Percentiles rank a stretch among this genome's conserved stretches.
phyloP scores from a whole-genome alignment of 1,284 basidiomycete species.

The Fomitopsis schrenkii region DNA sequence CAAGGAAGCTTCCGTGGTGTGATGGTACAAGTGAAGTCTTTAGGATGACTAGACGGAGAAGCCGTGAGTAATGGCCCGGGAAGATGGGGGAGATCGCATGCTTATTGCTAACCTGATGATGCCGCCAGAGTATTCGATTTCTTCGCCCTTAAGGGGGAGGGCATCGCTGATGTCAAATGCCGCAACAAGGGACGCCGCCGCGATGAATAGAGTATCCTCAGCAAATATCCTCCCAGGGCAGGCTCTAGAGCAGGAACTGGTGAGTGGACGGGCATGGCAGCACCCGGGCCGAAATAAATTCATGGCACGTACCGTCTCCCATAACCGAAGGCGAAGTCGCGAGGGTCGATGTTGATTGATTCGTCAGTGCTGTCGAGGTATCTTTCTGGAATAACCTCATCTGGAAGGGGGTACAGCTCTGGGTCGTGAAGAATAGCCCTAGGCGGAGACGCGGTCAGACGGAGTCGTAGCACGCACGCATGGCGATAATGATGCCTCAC shows the following conservation, averaged over 20 bases:
- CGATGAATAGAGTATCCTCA: conserved; percentile 13
- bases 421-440: conserved; percentile 23
- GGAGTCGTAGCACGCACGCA: neutral
- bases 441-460: neutral
- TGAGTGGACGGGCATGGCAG: neutral
- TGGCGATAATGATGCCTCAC: conserved; percentile 2
- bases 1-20: neutral
- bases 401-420: conserved; percentile 22
- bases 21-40: neutral
- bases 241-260: neutral
- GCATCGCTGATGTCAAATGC: conserved; percentile 9
- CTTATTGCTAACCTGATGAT: neutral
- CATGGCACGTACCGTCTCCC: conserved; percentile 17
- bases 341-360: conserved; percentile 18
- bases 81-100: no score
- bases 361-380: conserved; percentile 15
- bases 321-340: conserved; percentile 22
- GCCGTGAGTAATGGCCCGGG: neutral
- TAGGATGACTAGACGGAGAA: neutral
- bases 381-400: conserved; percentile 25
- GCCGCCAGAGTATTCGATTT: neutral
- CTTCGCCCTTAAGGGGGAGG: neutral
- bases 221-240: conserved; percentile 12
- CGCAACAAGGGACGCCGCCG: conserved; percentile 10
- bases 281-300: neutral